Base-by-base conservation (phyloP, 192 early-diverging fungal genomes). In the Backusella circina region DNA sequence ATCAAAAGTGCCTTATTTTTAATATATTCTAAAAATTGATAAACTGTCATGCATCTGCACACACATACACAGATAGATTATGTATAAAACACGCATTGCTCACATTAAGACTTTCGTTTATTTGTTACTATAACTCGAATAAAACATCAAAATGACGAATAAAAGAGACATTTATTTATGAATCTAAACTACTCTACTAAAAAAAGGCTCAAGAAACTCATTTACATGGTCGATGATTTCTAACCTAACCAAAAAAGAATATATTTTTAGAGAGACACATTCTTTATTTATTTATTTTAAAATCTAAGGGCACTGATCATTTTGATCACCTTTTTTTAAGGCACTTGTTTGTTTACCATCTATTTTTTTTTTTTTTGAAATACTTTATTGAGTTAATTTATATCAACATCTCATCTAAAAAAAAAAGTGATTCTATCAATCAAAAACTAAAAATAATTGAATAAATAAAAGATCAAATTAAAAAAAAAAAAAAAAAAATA, bases 231-330 rank as follows among this genome's bases (percentile, higher is more conserved):
- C 13, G 23, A 61, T 61, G 13, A 61, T 28, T 13, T 23, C 54
- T 61, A 61, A 61, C 10, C 54, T 61, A 28, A 28, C 54, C 26
- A 61, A 28, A 28, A 12, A 12, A 15, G 3, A 15, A 23, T 57
- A 7, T 57, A 18, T 57, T n/a, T n/a, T n/a, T n/a, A n/a, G n/a
- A n/a, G n/a, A 26, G n/a, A 3, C 23, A 61, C 54, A 61, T 61
- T 61, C 54, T 61, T 61, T 61, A 61, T 61, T 61, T 61, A 61
- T 61, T 61, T 57, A 57, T 57, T 57, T 57, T 61, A 61, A 28
- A 61, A 26, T 28, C 54, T 28, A 5, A 61, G 54, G 54, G 54
- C 54, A 57, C 54, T 57, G 54, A 57, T 23, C 23, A 57, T 57
- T 57, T 57, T 57, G 51, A 57, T 57, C 21, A 57, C n/a, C 54